A percentile compares a stretch with the other conserved stretches of the same genome.
Conservation (phyloP, 805 yeast genomes). For the Cyberlindnera xishuangbannaensis region DNA sequence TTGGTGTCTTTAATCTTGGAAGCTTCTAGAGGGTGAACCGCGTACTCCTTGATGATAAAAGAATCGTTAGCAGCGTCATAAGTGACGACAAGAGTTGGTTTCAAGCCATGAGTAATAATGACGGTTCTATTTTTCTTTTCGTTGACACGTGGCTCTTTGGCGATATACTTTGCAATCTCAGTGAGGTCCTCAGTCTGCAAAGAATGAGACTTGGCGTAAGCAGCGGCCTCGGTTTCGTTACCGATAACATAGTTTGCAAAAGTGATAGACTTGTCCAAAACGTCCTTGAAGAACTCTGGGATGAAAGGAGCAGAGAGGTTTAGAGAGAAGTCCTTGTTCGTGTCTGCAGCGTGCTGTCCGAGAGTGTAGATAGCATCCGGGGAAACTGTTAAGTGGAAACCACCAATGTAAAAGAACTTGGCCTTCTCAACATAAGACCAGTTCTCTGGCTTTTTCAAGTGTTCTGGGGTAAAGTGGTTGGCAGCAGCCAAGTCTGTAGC, state of each 20-base stretch:
- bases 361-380: constrained; percentile 87
- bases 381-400: constrained; percentile 98
- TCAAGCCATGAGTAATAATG: constrained; percentile 91
- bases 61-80: constrained; percentile 44
- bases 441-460: constrained; percentile 82
- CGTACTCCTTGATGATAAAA: constrained; percentile 44
- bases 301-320: constrained; percentile 97
- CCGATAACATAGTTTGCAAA: constrained; percentile 91
- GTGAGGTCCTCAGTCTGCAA: constrained; percentile 51
- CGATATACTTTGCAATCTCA: constrained; percentile 78
- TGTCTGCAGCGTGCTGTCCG: constrained; percentile 88
- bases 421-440: constrained; percentile 84
- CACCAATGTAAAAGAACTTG: constrained; percentile 86
- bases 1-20: constrained; percentile 82
- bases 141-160: constrained; percentile 72
- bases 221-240: constrained; percentile 95
- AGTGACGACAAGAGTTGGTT: constrained; percentile 76
- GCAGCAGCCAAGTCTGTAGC: constrained; percentile 98
- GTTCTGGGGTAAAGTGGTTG: constrained; percentile 88
- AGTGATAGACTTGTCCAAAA: constrained; percentile 71
- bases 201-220: constrained; percentile 84
- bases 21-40: constrained; percentile 67
- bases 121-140: constrained; percentile 70
- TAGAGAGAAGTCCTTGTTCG: constrained; percentile 69
- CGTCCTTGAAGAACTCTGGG: constrained; percentile 91